Conservation (phyloP, 768 basidiomycete genomes). For the Coprinellus aureogranulatus region DNA sequence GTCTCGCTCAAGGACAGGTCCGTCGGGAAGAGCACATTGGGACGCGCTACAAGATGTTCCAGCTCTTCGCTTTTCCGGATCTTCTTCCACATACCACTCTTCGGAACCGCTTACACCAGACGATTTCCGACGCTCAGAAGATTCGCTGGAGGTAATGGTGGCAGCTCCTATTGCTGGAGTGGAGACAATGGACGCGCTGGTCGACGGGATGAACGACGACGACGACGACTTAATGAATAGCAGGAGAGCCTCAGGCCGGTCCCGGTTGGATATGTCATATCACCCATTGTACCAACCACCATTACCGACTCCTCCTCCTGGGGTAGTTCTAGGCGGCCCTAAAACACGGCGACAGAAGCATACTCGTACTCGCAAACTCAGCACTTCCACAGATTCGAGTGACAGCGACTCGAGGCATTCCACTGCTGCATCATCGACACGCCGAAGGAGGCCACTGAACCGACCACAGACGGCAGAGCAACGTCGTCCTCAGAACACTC, state of each 20-base stretch:
- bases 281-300: slow-evolving; percentile 81
- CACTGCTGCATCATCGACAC: slow-evolving; percentile 26
- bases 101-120: slow-evolving; percentile 70
- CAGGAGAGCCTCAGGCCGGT: slow-evolving; percentile 43
- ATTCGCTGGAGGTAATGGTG: slow-evolving; percentile 59
- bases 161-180: slow-evolving; percentile 77
- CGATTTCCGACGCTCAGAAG: slow-evolving; percentile 39
- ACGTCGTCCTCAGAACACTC: slow-evolving; percentile 26
- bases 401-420: slow-evolving; percentile 40
- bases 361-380: slow-evolving; percentile 18
- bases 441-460: slow-evolving; percentile 31
- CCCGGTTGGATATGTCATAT: slow-evolving; percentile 54
- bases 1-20: slow-evolving; percentile 57
- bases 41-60: slow-evolving; percentile 43
- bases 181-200: slow-evolving; percentile 84
- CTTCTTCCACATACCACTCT: slow-evolving; percentile 64
- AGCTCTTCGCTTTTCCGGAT: slow-evolving; percentile 61
- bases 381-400: slow-evolving; percentile 46
- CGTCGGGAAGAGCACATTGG: slow-evolving; percentile 48
- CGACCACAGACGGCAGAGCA: slow-evolving; percentile 24
- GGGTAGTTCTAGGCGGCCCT: slow-evolving; percentile 60
- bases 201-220: slow-evolving; percentile 83
- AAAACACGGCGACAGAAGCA: slow-evolving; percentile 35
- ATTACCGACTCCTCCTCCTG: slow-evolving; percentile 79
- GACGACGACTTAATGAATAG: slow-evolving; percentile 44